Evolutionary conservation across 106 monocot genomes (phyloP).

Genomic region (Ottelia alismoides): DNA sequence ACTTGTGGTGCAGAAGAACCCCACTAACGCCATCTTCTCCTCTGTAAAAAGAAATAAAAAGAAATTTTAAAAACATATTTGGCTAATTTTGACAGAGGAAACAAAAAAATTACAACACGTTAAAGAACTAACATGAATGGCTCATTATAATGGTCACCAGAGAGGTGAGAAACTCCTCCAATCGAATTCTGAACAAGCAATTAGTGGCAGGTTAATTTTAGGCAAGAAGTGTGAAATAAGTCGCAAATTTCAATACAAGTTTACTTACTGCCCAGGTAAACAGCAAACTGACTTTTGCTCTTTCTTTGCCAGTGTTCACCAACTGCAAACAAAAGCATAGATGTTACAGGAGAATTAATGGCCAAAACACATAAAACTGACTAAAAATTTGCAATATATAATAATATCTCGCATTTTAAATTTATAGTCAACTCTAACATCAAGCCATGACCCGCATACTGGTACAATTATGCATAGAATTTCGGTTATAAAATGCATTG

Average conservation of each 20-base stretch:
- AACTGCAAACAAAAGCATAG: constrained; percentile 32
- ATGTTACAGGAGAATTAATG: no score
- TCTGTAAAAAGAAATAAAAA: constrained; percentile 27
- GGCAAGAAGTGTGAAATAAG: background rate
- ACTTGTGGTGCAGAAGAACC: constrained; percentile 97
- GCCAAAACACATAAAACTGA: no score
- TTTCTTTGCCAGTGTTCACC: constrained; percentile 93
- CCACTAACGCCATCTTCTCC: constrained; percentile 96
- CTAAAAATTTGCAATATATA: no score
- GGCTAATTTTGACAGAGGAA: background rate
- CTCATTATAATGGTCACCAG: constrained; percentile 79
- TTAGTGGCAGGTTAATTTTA: background rate
- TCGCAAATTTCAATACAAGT: background rate
- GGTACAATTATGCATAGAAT: no score
- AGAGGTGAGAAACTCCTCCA: constrained; percentile 83
- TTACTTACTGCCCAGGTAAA: constrained; percentile 90
- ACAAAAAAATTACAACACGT: background rate
- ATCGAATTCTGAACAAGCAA: constrained; percentile 72
- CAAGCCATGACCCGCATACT: no score
- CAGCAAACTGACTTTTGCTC: constrained; percentile 96
- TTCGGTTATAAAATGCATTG: no score
- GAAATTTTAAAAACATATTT: constrained; percentile 7
- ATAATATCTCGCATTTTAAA: no score
- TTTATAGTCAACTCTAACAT: no score
- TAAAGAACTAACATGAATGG: constrained; percentile 79